Base-by-base conservation (phyloP, 2,329 filamentous ascomycete genomes). In the Beauveria sp. region DNA sequence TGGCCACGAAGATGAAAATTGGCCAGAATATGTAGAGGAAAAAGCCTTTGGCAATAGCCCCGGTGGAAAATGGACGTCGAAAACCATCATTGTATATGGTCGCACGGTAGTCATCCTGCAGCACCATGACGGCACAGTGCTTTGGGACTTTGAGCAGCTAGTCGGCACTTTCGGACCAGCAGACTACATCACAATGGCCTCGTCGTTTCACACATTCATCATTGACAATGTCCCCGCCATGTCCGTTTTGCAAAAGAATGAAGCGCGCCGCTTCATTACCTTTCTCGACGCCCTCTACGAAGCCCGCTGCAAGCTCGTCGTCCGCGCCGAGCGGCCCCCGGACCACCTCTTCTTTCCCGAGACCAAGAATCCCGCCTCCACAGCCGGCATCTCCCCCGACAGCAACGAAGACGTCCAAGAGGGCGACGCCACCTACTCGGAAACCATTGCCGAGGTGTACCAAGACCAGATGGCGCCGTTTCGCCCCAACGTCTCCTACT, bases 101-200 rank as follows among this genome's bases (percentile, higher is more conserved):
- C 83, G 89, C 42, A 77, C 75, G 1, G 76, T 93, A 2, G 69
- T 72, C 1, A 80, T 91, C 3, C 85, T 86, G 1, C 77, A 78
- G 3, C 81, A 87, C 43, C 74, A 81, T 64, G 74, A 81, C 28
- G 85, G 87, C 20, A 75, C 83, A 1, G 82, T 85, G 0, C 79
- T 80, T 60, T 91, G 88, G 83, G 81, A 83, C 10, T 95, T 93
- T 67, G 69, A 78, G 16, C 81, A 88, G 42, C 81, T 93, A 1
- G 91, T 89, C 62, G 80, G 81, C 6, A 78, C 79, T 1, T 85
- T 92, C 50, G 90, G 90, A 0, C 89, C 90, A 1, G 90, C 90
- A 31, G 90, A 95, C 75, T 95, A 93, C 74, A 89, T 93, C 60
- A 89, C 88, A 1, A 83, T 95, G 71, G 89, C 90, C 1, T 92